Percentiles rank a stretch among this genome's conserved stretches.
Conservation (phyloP, 495 filamentous ascomycete genomes). For the Aspergillus mulundensis region DNA sequence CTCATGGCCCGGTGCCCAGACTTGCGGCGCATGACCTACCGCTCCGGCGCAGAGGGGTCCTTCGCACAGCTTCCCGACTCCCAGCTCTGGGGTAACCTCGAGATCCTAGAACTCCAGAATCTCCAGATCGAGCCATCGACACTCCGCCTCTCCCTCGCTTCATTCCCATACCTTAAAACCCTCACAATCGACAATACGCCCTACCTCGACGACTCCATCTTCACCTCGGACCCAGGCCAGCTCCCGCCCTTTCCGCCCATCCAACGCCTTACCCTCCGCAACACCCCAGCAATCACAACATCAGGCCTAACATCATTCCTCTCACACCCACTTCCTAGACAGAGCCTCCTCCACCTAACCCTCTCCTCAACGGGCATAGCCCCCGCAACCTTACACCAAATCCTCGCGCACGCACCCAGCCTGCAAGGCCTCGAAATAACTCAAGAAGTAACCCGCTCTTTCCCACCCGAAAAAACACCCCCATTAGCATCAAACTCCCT, state of each 20-base stretch:
- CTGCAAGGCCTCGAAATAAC: conserved; percentile 64
- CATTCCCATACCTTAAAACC: conserved; percentile 61
- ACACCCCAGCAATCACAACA: conserved; percentile 64
- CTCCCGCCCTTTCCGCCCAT: conserved; percentile 68
- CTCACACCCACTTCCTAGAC: conserved; percentile 41
- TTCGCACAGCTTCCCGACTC: conserved; percentile 64
- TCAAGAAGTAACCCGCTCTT: conserved; percentile 61
- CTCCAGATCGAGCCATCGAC: conserved; percentile 69
- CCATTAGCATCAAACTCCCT: conserved; percentile 65
- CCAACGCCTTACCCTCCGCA: conserved; percentile 62
- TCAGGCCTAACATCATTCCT: conserved; percentile 65
- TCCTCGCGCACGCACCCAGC: conserved; percentile 57
- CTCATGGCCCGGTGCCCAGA: conserved; percentile 77
- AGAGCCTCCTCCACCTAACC: conserved; percentile 55
- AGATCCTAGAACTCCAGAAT: conserved; percentile 70
- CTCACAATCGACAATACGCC: conserved; percentile 65
- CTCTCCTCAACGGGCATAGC: conserved; percentile 64
- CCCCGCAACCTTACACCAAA: conserved; percentile 56
- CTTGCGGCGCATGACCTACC: conserved; percentile 84
- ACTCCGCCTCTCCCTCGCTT: conserved; percentile 65
- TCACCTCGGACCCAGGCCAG: conserved; percentile 55
- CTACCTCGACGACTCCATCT: conserved; percentile 70
- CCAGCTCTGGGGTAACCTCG: conserved; percentile 70
- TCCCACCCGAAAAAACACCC: conserved; percentile 57
- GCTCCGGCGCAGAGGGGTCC: conserved; percentile 69